These are phyloP conservation scores for Orbilia javanica DNA, from an alignment of 2,329 filamentous ascomycete species.

Conservation along the genomic window DNA sequence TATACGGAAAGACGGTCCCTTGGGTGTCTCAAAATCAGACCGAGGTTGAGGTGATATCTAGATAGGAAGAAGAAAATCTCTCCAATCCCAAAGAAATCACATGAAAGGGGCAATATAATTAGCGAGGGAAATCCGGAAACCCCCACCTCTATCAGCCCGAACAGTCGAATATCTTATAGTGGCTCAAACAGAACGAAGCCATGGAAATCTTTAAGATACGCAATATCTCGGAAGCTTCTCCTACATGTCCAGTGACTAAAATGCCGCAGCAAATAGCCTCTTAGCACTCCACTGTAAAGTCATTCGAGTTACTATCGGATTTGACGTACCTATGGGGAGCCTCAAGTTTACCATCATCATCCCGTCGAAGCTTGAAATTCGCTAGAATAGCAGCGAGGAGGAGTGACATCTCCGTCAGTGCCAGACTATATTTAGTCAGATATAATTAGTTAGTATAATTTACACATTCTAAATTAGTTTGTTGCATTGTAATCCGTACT, in stretches of 20 bases:
- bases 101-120: not conserved
- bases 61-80: not conserved
- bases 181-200: slow-evolving; percentile 51
- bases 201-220: slow-evolving; percentile 53
- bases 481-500: slow-evolving; percentile 44
- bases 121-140: not conserved
- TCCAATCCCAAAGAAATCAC: not conserved
- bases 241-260: slow-evolving; percentile 57
- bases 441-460: not conserved
- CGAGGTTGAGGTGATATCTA: not conserved
- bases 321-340: not conserved
- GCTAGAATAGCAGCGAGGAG: slow-evolving; percentile 42
- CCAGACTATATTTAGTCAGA: slow-evolving; percentile 32
- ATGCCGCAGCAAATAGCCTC: slow-evolving; percentile 14
- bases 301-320: not conserved
- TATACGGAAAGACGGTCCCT: not conserved
- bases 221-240: slow-evolving; percentile 55
- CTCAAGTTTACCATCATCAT: not conserved
- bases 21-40: not conserved
- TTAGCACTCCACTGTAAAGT: not conserved
- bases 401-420: slow-evolving; percentile 44
- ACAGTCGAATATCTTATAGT: not conserved
- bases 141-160: not conserved
- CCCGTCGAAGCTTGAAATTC: slow-evolving; percentile 40
- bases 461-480: slow-evolving; percentile 1